Conservation (phyloP, 192 early-diverging fungal species). For the Linnemannia elongata region DNA sequence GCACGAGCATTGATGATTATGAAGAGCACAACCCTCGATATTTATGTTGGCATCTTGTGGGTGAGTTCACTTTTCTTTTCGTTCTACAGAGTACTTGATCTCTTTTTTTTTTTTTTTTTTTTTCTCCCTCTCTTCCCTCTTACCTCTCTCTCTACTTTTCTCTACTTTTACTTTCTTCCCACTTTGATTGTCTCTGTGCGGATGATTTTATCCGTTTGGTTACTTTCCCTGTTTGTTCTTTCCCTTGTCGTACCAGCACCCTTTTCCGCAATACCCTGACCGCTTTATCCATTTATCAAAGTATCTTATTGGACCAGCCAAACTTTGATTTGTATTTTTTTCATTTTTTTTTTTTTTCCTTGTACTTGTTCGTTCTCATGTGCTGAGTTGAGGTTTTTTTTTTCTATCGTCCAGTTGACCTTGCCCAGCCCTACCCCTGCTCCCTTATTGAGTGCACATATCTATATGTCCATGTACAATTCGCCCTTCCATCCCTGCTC, state of each 20-base stretch:
- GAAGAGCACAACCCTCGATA: conserved; percentile 54
- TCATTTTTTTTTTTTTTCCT: neutral
- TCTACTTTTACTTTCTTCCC: conserved; percentile 15
- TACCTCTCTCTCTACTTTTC: neutral
- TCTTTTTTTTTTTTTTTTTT: conserved; percentile 12
- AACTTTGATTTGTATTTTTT: conserved; percentile 9
- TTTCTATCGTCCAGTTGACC: neutral
- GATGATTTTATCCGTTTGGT: neutral
- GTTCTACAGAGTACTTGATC: neutral
- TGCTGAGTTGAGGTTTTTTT: neutral
- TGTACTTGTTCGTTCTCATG: neutral
- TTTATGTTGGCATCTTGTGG: conserved; percentile 55
- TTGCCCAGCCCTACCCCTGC: neutral
- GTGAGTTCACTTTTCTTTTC: conserved; percentile 2
- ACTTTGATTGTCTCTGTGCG: neutral
- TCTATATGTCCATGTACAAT: neutral
- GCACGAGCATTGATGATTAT: conserved; percentile 45
- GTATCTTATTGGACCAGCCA: neutral
- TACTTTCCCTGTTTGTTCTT: neutral
- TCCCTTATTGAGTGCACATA: neutral
- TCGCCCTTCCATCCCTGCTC: neutral
- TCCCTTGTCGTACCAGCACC: neutral
- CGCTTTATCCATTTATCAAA: neutral
- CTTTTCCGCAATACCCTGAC: neutral
- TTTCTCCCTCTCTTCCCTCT: neutral